Conservation (phyloP, 345 rosid genomes). For the Boechera stricta region DNA sequence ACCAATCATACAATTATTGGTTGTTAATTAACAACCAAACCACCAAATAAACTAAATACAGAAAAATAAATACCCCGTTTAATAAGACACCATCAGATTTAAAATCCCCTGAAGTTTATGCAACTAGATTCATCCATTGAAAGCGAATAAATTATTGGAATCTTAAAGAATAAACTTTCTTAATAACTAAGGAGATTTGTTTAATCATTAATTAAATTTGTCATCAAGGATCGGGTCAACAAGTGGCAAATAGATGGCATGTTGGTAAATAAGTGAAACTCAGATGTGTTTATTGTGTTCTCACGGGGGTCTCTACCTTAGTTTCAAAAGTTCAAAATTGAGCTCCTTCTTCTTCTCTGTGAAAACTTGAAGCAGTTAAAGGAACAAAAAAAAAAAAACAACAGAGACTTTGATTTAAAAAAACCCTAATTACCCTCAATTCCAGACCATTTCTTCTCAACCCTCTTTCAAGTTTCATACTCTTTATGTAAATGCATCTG, state of each 20-base stretch:
- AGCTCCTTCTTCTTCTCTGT: slow-evolving; percentile 20
- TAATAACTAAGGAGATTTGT: neutral
- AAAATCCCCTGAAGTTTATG: slow-evolving; percentile 6
- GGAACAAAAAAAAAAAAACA: neutral
- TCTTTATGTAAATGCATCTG: slow-evolving; percentile 48
- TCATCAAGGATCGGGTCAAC: slow-evolving; percentile 5
- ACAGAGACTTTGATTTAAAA: neutral
- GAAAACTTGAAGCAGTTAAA: slow-evolving; percentile 28
- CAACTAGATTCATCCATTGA: neutral
- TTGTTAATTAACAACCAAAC: neutral
- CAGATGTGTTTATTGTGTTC: neutral
- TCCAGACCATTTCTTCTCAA: neutral
- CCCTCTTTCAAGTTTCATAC: slow-evolving; percentile 14
- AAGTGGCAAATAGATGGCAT: slow-evolving; percentile 27
- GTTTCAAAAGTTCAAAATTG: slow-evolving; percentile 31
- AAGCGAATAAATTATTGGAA: neutral
- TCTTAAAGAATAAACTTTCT: neutral
- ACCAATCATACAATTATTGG: slow-evolving; percentile 14
- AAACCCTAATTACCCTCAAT: slow-evolving; percentile 19
- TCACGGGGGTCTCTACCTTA: neutral
- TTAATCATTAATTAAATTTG: neutral
- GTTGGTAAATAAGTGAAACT: slow-evolving; percentile 20
- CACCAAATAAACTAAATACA: neutral
- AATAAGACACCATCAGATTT: neutral
- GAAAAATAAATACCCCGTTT: neutral